Percentiles rank a stretch among this genome's conserved stretches.
phyloP scores from a whole-genome alignment of 2,329 filamentous ascomycete genomes.

The Aspergillus costaricaensis region DNA sequence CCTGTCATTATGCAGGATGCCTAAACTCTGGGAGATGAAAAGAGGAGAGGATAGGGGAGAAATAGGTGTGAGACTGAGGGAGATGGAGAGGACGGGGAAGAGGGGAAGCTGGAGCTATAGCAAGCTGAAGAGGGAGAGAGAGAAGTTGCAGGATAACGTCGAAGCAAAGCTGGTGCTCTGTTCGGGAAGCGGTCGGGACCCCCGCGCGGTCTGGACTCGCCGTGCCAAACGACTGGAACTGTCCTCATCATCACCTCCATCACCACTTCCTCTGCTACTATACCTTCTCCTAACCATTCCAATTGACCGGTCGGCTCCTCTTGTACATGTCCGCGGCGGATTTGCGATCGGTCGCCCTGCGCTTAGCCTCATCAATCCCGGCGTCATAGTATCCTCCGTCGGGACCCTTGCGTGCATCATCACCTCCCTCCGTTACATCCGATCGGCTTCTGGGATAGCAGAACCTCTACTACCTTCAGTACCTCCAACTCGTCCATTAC shows the following conservation, averaged over 20 bases:
- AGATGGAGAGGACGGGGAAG: not conserved
- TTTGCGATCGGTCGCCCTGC: no score
- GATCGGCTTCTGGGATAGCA: not conserved
- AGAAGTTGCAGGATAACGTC: conserved; percentile 1
- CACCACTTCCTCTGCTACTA: not conserved
- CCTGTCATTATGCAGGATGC: conserved; percentile 28
- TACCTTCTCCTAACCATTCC: not conserved
- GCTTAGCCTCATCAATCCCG: not conserved
- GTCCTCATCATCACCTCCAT: not conserved
- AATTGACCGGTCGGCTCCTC: not conserved
- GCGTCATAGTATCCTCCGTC: not conserved
- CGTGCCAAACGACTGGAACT: not conserved
- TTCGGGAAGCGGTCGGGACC: conserved; percentile 23
- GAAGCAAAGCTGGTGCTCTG: conserved; percentile 12
- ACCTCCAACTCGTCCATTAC: not conserved
- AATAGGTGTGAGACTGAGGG: not conserved
- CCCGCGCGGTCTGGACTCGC: conserved; percentile 9
- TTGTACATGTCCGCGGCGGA: not conserved
- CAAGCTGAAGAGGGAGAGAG: not conserved
- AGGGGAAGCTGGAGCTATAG: not conserved
- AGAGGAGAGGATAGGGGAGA: not conserved
- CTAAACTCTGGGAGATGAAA: not conserved
- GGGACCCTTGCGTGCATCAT: not conserved
- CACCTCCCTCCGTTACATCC: not conserved
- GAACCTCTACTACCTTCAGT: no score